A percentile compares a stretch with the other conserved stretches of the same genome.
phyloP scores from a whole-genome alignment of 2,329 filamentous ascomycete genomes.

The Alternaria longipes region DNA sequence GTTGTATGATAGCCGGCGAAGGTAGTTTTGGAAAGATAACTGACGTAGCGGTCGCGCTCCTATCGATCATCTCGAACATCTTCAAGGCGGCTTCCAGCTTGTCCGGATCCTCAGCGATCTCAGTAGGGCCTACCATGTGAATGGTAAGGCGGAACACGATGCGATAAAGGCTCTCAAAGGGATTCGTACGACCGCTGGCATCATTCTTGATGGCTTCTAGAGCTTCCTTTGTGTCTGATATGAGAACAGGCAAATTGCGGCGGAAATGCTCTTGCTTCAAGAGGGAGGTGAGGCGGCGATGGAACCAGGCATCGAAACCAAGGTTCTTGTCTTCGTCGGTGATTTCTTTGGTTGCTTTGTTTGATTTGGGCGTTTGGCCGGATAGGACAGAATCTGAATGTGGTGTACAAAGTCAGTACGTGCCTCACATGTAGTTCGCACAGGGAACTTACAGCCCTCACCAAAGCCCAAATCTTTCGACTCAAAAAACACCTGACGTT shows the following conservation, averaged over 20 bases:
- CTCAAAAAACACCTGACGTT: constrained; percentile 58
- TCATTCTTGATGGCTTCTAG: constrained; percentile 52
- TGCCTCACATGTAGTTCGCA: not conserved
- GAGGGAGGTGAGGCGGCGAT: constrained; percentile 29
- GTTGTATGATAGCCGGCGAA: constrained; percentile 54
- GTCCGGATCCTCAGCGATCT: constrained; percentile 60
- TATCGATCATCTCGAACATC: constrained; percentile 60
- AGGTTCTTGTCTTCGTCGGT: constrained; percentile 20
- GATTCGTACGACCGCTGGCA: constrained; percentile 56
- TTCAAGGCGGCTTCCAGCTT: constrained; percentile 56
- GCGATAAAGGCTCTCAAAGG: constrained; percentile 63
- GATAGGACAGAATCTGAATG: constrained; percentile 39
- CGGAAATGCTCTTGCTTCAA: constrained; percentile 41
- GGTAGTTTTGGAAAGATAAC: constrained; percentile 66
- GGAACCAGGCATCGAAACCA: constrained; percentile 33
- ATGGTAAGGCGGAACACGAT: constrained; percentile 67
- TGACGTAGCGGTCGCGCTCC: constrained; percentile 53
- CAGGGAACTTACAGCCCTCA: constrained; percentile 44
- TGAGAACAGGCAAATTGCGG: constrained; percentile 53
- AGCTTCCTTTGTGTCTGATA: constrained; percentile 51
- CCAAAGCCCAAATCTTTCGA: constrained; percentile 55
- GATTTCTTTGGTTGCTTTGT: constrained; percentile 21
- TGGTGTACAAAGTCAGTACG: not conserved
- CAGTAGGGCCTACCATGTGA: constrained; percentile 62
- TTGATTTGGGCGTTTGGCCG: constrained; percentile 26